Conservation (phyloP, 2,329 filamentous ascomycete genomes). For the Chaetothyriales sp. region DNA sequence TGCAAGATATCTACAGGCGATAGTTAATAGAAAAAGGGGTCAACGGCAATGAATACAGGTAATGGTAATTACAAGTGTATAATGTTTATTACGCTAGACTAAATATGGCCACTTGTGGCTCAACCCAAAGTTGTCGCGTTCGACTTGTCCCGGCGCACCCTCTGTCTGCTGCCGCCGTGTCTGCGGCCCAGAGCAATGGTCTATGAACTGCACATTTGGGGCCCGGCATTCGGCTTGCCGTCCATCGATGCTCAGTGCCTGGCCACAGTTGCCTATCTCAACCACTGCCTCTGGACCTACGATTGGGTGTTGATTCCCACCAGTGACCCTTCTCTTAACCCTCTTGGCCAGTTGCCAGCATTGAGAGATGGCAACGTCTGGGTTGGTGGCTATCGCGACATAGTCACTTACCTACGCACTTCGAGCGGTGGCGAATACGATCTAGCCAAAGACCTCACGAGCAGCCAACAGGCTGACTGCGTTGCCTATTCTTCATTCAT, state of each 20-base stretch:
- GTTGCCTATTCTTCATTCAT: slow-evolving; percentile 49
- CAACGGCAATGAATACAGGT: no score
- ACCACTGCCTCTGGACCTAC: slow-evolving; percentile 41
- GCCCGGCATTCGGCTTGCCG: slow-evolving; percentile 70
- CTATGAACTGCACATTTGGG: slow-evolving; percentile 75
- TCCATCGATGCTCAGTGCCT: slow-evolving; percentile 88
- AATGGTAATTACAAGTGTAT: no score
- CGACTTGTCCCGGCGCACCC: not conserved
- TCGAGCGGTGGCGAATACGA: slow-evolving; percentile 34
- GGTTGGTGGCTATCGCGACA: slow-evolving; percentile 40
- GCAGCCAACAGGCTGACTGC: slow-evolving; percentile 31
- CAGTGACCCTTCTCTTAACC: slow-evolving; percentile 56
- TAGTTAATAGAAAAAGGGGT: no score
- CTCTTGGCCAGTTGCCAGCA: slow-evolving; percentile 45
- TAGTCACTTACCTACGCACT: slow-evolving; percentile 36
- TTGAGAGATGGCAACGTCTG: slow-evolving; percentile 40
- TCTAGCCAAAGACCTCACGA: slow-evolving; percentile 30
- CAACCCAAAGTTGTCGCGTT: not conserved
- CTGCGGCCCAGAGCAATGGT: slow-evolving; percentile 27
- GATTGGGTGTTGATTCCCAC: slow-evolving; percentile 59
- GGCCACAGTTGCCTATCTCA: slow-evolving; percentile 64
- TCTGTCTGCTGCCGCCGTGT: not conserved
- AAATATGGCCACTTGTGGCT: no score
- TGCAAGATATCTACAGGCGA: no score
- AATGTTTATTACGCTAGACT: no score